A percentile compares a stretch with the other conserved stretches of the same genome.
phyloP scores from a whole-genome alignment of 75 land plant species.

The Azolla pinnata region DNA sequence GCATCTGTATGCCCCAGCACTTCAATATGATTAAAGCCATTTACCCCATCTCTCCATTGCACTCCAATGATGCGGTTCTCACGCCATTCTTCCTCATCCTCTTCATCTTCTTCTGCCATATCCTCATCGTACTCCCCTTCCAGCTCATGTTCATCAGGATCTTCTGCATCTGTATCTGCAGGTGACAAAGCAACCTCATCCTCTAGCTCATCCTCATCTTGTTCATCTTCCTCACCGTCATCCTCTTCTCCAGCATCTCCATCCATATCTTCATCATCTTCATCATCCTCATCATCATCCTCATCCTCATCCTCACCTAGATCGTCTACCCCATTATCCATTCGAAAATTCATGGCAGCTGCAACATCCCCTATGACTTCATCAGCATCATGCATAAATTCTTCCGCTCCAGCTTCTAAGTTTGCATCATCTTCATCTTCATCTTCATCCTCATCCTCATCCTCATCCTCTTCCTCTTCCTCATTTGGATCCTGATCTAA shows the following conservation, averaged over 20 bases:
- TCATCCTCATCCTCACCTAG: conserved; percentile 31
- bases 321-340: conserved; percentile 40
- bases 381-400: conserved; percentile 64
- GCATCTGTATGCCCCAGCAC: conserved; percentile 66
- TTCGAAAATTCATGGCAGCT: conserved; percentile 53
- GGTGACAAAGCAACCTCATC: conserved; percentile 71
- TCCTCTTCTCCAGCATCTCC: conserved; percentile 52
- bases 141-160: conserved; percentile 77
- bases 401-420: conserved; percentile 30
- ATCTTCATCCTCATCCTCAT: conserved; percentile 13
- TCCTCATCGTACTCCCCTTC: conserved; percentile 84
- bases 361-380: conserved; percentile 51
- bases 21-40: conserved; percentile 77
- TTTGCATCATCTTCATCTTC: conserved; percentile 16
- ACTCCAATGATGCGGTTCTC: conserved; percentile 88
- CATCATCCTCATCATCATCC: conserved; percentile 80
- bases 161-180: conserved; percentile 91
- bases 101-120: conserved; percentile 74
- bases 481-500: conserved; percentile 44
- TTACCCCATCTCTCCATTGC: conserved; percentile 83
- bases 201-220: conserved; percentile 58
- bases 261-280: conserved; percentile 66
- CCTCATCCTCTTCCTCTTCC: too few relatives aligned
- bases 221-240: conserved; percentile 78
- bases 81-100: conserved; percentile 69